Percentiles rank a stretch among this genome's conserved stretches.
phyloP scores from a whole-genome alignment of 257 asterid genomes.

The Gentiana dahurica region DNA sequence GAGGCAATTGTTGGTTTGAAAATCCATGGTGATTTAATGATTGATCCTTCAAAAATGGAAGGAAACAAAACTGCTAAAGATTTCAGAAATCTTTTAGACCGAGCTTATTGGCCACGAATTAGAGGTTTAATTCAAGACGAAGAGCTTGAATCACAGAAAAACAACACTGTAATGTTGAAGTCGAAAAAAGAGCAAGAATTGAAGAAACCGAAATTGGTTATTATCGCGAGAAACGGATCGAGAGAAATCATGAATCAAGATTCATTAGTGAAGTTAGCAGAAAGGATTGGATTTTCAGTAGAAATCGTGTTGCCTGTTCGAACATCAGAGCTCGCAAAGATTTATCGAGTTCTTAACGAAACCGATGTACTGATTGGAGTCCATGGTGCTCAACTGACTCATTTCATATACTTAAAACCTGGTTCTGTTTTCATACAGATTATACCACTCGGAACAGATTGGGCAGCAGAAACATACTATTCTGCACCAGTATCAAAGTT shows the following conservation, averaged over 20 bases:
- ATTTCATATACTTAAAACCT: constrained; percentile 60
- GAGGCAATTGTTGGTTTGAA: constrained; percentile 63
- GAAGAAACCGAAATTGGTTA: constrained; percentile 41
- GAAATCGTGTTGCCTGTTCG: constrained; percentile 39
- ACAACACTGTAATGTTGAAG: not conserved
- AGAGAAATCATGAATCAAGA: constrained; percentile 56
- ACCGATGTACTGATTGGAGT: constrained; percentile 76
- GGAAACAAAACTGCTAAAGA: constrained; percentile 23
- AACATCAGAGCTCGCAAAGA: constrained; percentile 41
- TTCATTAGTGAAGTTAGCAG: constrained; percentile 35
- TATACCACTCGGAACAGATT: constrained; percentile 61
- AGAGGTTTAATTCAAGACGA: constrained; percentile 23
- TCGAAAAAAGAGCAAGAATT: not conserved
- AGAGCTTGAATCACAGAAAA: constrained; percentile 16
- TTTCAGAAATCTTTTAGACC: constrained; percentile 27
- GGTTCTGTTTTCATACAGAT: constrained; percentile 69
- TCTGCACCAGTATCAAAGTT: constrained; percentile 51
- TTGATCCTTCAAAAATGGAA: constrained; percentile 30
- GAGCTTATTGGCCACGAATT: constrained; percentile 34
- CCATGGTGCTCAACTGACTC: constrained; percentile 94
- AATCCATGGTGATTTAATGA: constrained; percentile 51
- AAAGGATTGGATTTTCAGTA: constrained; percentile 54
- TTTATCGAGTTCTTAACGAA: constrained; percentile 46
- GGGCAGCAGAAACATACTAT: constrained; percentile 73
- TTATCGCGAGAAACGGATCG: constrained; percentile 51